Conservation (phyloP, 768 basidiomycete species). For the Kwoniella botswanensis region DNA sequence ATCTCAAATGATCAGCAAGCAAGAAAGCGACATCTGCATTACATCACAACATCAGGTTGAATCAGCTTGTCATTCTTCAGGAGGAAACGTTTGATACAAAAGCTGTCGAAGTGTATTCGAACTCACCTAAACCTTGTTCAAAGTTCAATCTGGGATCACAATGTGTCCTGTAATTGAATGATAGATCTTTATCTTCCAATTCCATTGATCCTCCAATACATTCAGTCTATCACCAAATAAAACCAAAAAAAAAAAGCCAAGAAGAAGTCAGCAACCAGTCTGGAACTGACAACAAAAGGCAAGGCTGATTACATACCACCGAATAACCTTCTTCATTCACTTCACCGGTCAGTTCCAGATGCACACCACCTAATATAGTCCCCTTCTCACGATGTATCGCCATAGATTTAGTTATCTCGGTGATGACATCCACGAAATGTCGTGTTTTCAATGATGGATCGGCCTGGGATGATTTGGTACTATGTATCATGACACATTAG, state of each 20-base stretch:
- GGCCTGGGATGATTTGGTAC: constrained; percentile 77
- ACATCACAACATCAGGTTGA: constrained; percentile 13
- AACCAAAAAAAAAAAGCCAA: not conserved
- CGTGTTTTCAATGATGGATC: constrained; percentile 80
- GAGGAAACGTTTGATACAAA: no score
- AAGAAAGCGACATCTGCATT: constrained; percentile 78
- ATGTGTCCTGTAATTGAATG: constrained; percentile 89
- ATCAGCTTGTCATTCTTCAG: constrained; percentile 2
- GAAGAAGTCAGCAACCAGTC: not conserved
- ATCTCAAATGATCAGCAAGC: constrained; percentile 78
- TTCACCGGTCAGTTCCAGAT: constrained; percentile 91
- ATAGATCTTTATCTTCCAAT: constrained; percentile 82
- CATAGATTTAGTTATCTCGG: constrained; percentile 80
- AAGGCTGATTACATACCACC: constrained; percentile 61
- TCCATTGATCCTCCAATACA: constrained; percentile 97
- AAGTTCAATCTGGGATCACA: constrained; percentile 94
- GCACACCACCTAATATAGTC: constrained; percentile 80
- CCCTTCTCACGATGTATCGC: constrained; percentile 73
- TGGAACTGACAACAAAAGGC: no score
- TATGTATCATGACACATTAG: constrained; percentile 52
- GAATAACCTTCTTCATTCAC: constrained; percentile 87
- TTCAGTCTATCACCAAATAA: constrained; percentile 66
- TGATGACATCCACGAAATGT: constrained; percentile 80
- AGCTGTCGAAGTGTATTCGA: not conserved
- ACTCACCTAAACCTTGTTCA: constrained; percentile 87